phyloP scores from a whole-genome alignment of 2,329 filamentous ascomycete species.

The Pleomassaria siparia region DNA sequence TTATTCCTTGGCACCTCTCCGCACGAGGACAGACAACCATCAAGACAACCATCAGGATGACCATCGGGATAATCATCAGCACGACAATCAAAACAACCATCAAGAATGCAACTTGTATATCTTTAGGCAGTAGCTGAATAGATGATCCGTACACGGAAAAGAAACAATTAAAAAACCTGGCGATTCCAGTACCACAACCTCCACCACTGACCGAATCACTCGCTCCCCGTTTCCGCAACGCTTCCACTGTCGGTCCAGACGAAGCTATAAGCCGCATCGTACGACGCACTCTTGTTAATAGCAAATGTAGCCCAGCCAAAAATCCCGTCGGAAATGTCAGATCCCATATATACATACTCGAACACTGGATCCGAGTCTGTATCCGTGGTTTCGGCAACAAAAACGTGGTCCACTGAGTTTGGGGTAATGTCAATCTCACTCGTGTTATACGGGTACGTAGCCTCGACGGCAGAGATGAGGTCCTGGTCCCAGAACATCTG shows the following conservation, averaged over 20 bases:
- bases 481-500: conserved; percentile 63
- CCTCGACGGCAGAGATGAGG: conserved; percentile 54
- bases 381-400: conserved; percentile 48
- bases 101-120: too few species aligned
- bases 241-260: conserved; percentile 4
- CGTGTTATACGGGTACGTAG: conserved; percentile 43
- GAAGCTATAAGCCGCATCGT: conserved; percentile 7
- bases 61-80: too few species aligned
- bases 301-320: conserved; percentile 15
- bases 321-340: conserved; percentile 32
- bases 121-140: too few species aligned
- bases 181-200: neutral
- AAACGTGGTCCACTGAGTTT: conserved; percentile 53
- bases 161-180: too few species aligned
- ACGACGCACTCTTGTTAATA: conserved; percentile 6
- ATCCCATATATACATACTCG: conserved; percentile 57
- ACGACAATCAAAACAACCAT: too few species aligned
- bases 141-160: too few species aligned
- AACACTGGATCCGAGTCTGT: conserved; percentile 53
- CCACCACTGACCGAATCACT: neutral
- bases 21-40: too few species aligned
- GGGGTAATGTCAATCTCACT: conserved; percentile 44
- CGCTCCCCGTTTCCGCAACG: conserved; percentile 2
- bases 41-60: too few species aligned
- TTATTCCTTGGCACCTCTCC: too few species aligned